Conservation (phyloP, 2,329 filamentous ascomycete genomes). For the Furcasterigmium sp. region DNA sequence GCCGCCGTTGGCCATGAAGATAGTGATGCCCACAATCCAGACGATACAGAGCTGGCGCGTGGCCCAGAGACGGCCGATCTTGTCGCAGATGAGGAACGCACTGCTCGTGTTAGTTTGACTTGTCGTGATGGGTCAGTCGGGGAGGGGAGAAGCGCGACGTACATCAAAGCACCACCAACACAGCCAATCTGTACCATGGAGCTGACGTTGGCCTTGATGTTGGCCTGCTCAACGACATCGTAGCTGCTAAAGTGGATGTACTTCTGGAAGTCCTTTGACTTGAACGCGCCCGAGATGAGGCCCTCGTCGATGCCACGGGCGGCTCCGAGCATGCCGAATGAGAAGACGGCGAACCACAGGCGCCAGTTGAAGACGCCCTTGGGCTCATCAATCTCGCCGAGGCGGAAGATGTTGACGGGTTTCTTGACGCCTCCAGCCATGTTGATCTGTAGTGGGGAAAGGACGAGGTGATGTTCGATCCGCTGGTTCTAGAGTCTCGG, state of each 20-base stretch:
- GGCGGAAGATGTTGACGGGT: constrained; percentile 46
- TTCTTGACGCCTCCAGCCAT: constrained; percentile 31
- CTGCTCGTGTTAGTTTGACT: constrained; percentile 18
- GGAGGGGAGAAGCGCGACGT: constrained; percentile 6
- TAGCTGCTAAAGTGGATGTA: constrained; percentile 47
- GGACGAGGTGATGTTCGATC: too few species aligned
- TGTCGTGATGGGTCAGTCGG: neutral
- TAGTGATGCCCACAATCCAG: constrained; percentile 42
- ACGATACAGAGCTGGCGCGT: constrained; percentile 41
- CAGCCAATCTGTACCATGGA: constrained; percentile 68
- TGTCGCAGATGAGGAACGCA: constrained; percentile 43
- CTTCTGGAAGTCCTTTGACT: constrained; percentile 50
- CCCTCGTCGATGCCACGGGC: constrained; percentile 54
- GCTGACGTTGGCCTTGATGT: constrained; percentile 62
- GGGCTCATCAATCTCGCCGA: constrained; percentile 52
- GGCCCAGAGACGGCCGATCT: constrained; percentile 45
- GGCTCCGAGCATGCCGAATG: constrained; percentile 62
- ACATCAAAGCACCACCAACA: constrained; percentile 54
- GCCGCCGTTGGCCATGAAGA: constrained; percentile 40
- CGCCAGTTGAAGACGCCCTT: constrained; percentile 63
- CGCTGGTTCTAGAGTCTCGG: too few species aligned
- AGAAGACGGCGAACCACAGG: constrained; percentile 62
- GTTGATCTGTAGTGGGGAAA: neutral
- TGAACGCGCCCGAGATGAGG: constrained; percentile 59
- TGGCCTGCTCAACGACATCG: constrained; percentile 42